phyloP scores from a whole-genome alignment of 108 stramenopile species.

The Parmales sp. region DNA sequence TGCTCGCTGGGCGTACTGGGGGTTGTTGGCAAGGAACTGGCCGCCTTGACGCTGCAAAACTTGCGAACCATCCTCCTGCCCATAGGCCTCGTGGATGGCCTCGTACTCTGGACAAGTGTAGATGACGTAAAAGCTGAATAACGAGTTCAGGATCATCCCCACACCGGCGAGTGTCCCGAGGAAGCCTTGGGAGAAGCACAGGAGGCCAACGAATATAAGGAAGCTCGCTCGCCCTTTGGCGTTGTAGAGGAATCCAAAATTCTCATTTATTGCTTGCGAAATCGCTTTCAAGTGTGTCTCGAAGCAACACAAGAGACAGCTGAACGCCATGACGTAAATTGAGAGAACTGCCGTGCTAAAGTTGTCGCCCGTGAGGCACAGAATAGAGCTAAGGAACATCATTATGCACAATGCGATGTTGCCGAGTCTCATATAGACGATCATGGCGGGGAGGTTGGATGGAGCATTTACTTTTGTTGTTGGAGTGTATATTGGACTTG shows the following conservation, averaged over 20 bases:
- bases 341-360: slow-evolving; percentile 4
- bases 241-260: slow-evolving; percentile 45
- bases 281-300: slow-evolving; percentile 34
- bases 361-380: neutral
- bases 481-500: no score
- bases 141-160: neutral
- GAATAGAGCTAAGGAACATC: neutral
- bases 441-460: neutral
- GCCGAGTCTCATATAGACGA: neutral
- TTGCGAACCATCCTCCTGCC: neutral
- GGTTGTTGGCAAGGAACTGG: no score
- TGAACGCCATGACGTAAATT: slow-evolving; percentile 17
- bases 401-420: slow-evolving; percentile 10
- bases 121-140: slow-evolving; percentile 13
- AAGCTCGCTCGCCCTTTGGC: slow-evolving; percentile 6
- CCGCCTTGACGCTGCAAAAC: no score
- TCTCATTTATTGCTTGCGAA: slow-evolving; percentile 22
- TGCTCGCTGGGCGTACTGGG: no score
- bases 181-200: slow-evolving; percentile 11
- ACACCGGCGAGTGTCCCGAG: slow-evolving; percentile 10
- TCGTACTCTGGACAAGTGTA: slow-evolving; percentile 16
- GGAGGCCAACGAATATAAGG: neutral
- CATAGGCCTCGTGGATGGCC: neutral
- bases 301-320: slow-evolving; percentile 35
- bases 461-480: no score